Base-by-base conservation (phyloP, 176 grass and related monocot species). In the Pontederia crassipes region DNA sequence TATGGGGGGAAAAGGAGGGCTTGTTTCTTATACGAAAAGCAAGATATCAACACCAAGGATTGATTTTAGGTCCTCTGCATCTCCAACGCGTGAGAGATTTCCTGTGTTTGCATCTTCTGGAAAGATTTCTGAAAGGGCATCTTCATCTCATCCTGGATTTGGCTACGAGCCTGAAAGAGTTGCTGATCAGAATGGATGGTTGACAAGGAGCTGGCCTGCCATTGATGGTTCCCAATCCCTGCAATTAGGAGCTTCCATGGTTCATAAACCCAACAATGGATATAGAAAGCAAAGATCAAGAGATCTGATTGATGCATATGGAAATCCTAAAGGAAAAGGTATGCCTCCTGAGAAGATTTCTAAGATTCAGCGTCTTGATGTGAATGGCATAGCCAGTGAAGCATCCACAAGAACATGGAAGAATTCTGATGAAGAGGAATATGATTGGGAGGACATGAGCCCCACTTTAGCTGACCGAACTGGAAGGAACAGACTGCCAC, bases 291-390 rank as follows among this genome's bases (percentile, higher is more conserved):
- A 82, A 52, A 77, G 84, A 71, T 71, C 88, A 64, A 84, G 94
- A 77, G 88, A 98, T 45, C 79, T 98, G 68, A 98, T 98, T 80
- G 94, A 89, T 79, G 85, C 88, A 27, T 98, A 98, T 77, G 94
- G 94, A 72, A 89, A 89, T 85, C 84, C 57, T 85, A 75, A 80
- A 80, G 87, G 73, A 28, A 79, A 61, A 52, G 79, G 76, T 67
- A 72, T 70, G 49, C 53, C 49, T 53, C 74, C 75, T 74, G 89
- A 82, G 69, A 85, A 79, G 70, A 14, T 81, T 77, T 28, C 72
- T 64, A 98, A 98, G 72, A 62, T 89, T 52, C 94, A 78, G 64
- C 82, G 84, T 17, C 70, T 92, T 16, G 82, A 86, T 71, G 62
- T 70, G 67, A 95, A 85, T 77, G 79, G 79, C 12, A 77, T 77